Percentiles rank a stretch among this genome's conserved stretches.
phyloP scores from a whole-genome alignment of 2,329 filamentous ascomycete genomes.

The Cladosporium sp. region DNA sequence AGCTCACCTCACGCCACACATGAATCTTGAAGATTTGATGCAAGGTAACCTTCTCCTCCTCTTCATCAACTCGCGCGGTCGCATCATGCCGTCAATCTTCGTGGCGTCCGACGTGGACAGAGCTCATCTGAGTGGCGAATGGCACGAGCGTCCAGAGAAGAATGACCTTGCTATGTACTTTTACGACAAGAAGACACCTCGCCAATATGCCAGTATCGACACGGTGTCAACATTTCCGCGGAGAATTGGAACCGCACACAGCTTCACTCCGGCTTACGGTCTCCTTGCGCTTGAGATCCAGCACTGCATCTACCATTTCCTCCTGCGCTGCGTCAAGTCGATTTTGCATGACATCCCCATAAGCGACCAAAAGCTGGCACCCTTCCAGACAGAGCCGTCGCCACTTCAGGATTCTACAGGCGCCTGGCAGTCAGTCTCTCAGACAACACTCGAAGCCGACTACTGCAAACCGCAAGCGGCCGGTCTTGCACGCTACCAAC shows the following conservation, averaged over 20 bases:
- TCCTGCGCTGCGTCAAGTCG: constrained; percentile 48
- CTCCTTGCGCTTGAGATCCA: constrained; percentile 55
- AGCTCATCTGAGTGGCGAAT: constrained; percentile 35
- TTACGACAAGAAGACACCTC: constrained; percentile 29
- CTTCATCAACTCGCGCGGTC: constrained; percentile 55
- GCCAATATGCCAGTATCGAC: constrained; percentile 32
- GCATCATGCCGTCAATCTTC: constrained; percentile 50
- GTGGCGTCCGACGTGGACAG: constrained; percentile 46
- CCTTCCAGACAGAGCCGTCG: constrained; percentile 22
- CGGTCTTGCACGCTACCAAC: constrained; percentile 48
- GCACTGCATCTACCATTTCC: constrained; percentile 49
- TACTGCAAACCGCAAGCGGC: constrained; percentile 52
- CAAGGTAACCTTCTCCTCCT: constrained; percentile 48
- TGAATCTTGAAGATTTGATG: constrained; percentile 59
- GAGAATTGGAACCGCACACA: not conserved
- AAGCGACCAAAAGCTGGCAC: constrained; percentile 21
- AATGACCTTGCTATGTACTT: constrained; percentile 26
- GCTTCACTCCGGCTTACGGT: constrained; percentile 24
- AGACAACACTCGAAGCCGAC: constrained; percentile 49
- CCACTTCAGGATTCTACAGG: constrained; percentile 6
- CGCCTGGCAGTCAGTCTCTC: constrained; percentile 22
- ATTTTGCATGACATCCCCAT: constrained; percentile 56
- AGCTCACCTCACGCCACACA: constrained; percentile 53
- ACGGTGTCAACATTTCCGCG: not conserved
- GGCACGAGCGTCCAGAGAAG: not conserved